Evolutionary conservation across 192 early-diverging fungal species (phyloP), one percentile per base, ranked within the genome.

Genomic region (Entomortierella parvispora): DNA sequence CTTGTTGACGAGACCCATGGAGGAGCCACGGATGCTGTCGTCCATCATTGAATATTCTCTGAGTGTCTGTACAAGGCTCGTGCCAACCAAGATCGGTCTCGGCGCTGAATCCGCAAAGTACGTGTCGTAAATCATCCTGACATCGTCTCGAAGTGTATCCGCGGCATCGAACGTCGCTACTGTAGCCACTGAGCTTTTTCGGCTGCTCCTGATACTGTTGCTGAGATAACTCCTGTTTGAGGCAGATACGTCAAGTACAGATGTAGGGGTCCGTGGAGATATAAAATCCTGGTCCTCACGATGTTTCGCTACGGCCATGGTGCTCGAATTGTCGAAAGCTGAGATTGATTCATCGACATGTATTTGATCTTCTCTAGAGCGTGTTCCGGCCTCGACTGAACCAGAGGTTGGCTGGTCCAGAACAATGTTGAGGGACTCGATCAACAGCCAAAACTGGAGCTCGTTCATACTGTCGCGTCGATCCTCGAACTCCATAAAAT

Each of bases 401-500:
- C 37, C 37, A 9, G 12, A 57, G 23, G 65, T 29, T 11, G 26
- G 52, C 2, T 9, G 20, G 18, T 75, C 79, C 6, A 26, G 31
- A 45, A 58, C 68, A 55, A 74, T 78, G 46, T 86, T 77, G 28
- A 90, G 81, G 25, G 89, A 87, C 65, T 93, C 89, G 17, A 93
- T 84, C 54, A 89, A 83, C 28, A 93, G 65, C 91, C 92, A 93
- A 61, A 92, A 93, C 56, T 92, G 89, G 3, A 93, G 83, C 29
- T 89, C 79, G 7, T 85, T 65, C 72, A 88, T 83, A 58, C 83
- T 80, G 3, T 88, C 90, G 14, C 83, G 84, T 22, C 87, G 82
- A 68, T 95, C 92, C 89, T 92, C 89, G 72, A 90, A 93, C 71
- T 93, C 94, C 65, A 89, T 90, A 80, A 95, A 93, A 46, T 89